Percentiles rank a stretch among this genome's conserved stretches.
Evolutionary conservation across 208 protist species (phyloP).

Genomic region (Trypanosoma conorhini): DNA sequence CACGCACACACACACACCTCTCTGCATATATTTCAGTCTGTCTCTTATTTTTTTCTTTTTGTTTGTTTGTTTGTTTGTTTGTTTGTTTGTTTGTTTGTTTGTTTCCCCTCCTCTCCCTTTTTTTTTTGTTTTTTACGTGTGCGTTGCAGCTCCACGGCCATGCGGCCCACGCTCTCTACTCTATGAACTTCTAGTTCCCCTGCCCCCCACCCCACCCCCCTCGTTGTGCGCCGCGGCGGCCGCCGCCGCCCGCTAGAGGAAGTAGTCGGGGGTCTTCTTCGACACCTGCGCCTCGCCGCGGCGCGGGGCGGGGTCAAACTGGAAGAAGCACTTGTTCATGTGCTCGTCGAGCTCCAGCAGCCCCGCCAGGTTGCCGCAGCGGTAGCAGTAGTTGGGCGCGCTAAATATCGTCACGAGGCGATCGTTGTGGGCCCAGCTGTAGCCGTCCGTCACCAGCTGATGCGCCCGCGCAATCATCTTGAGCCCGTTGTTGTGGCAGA

Average conservation of each 20-base stretch:
- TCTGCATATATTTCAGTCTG: conserved; percentile 16
- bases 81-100: no score
- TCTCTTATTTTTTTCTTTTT: no score
- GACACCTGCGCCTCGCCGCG: conserved; percentile 97
- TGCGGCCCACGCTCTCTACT: no score
- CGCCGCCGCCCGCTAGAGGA: conserved; percentile 83
- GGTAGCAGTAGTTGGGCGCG: conserved; percentile 99
- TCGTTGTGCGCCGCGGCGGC: not conserved
- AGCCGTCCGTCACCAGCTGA: conserved; percentile 98
- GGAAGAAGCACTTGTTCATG: conserved; percentile 98
- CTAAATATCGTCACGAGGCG: conserved; percentile 99
- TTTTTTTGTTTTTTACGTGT: no score
- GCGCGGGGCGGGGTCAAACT: conserved; percentile 99
- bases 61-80: no score
- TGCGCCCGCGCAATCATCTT: conserved; percentile 96
- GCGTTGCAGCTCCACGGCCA: no score
- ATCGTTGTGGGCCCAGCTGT: conserved; percentile 98
- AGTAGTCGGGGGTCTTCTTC: conserved; percentile 99
- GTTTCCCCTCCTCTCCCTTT: no score
- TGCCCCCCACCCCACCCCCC: not conserved
- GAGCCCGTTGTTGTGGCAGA: conserved; percentile 98
- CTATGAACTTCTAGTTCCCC: no score
- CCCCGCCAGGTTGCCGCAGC: conserved; percentile 97
- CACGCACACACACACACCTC: conserved; percentile 13
- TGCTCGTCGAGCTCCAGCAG: conserved; percentile 99